A percentile compares a stretch with the other conserved stretches of the same genome.
Conservation (phyloP, 1,139 yeast genomes). For the Pichia sp. region DNA sequence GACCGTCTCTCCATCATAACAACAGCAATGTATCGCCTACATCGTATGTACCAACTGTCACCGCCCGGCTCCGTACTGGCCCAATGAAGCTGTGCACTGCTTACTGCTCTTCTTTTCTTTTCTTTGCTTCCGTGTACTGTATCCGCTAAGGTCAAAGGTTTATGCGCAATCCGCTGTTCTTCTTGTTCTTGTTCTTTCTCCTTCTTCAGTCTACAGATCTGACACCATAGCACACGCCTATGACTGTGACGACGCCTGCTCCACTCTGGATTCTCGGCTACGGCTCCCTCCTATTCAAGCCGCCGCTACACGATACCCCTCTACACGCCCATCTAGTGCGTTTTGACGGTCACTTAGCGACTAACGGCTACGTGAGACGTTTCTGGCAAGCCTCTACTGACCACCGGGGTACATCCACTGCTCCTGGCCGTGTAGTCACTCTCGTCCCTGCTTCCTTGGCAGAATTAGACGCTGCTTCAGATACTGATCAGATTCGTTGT, state of each 20-base stretch:
- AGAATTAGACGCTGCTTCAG: background rate
- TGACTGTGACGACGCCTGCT: constrained; percentile 15
- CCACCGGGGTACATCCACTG: constrained; percentile 81
- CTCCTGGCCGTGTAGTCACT: constrained; percentile 86
- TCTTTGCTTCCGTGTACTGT: too few relatives aligned
- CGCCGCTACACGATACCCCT: constrained; percentile 58
- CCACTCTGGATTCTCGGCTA: constrained; percentile 77
- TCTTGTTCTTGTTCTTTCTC: background rate
- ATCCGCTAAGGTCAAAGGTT: too few relatives aligned
- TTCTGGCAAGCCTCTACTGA: constrained; percentile 92
- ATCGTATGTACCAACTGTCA: too few relatives aligned
- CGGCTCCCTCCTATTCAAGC: constrained; percentile 86
- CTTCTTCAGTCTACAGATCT: too few relatives aligned
- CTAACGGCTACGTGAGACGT: constrained; percentile 69
- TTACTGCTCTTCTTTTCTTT: too few relatives aligned
- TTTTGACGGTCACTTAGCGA: too few relatives aligned
- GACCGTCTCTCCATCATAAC: too few relatives aligned
- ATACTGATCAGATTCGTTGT: background rate
- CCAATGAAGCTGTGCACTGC: too few relatives aligned
- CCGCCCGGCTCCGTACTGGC: too few relatives aligned
- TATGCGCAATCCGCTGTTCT: background rate
- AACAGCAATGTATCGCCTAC: too few relatives aligned
- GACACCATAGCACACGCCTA: background rate
- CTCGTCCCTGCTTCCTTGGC: constrained; percentile 53
- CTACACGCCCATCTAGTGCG: too few relatives aligned